phyloP scores from a whole-genome alignment of 2,329 filamentous ascomycete genomes.

The Ilyonectria robusta region DNA sequence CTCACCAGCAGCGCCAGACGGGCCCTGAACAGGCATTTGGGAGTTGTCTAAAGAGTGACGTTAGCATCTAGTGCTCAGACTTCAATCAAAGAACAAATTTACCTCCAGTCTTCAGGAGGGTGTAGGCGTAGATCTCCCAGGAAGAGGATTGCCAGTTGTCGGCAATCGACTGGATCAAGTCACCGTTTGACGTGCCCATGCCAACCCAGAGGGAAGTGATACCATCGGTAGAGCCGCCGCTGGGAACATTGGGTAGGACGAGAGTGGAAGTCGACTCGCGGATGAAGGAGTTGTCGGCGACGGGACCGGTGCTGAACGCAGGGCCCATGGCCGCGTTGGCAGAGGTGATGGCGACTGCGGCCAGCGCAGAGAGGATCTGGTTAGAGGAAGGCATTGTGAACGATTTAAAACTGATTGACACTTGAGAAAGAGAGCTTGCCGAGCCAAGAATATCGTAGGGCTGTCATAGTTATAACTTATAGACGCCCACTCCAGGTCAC shows the following conservation, averaged over 20 bases:
- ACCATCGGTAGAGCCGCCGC: constrained; percentile 51
- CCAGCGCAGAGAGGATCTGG: constrained; percentile 36
- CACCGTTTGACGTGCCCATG: constrained; percentile 62
- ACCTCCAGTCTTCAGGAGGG: constrained; percentile 53
- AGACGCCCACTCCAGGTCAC: too few relatives aligned
- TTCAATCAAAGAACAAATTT: not conserved
- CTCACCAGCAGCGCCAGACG: constrained; percentile 30
- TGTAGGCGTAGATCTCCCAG: constrained; percentile 62
- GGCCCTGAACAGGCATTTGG: constrained; percentile 36
- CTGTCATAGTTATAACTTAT: too few relatives aligned
- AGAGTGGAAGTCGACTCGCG: constrained; percentile 60
- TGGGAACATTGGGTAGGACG: constrained; percentile 56
- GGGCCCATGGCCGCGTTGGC: constrained; percentile 52
- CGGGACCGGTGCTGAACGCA: constrained; percentile 61
- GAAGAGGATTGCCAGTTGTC: constrained; percentile 50
- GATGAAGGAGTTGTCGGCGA: constrained; percentile 57
- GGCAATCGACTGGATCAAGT: constrained; percentile 63
- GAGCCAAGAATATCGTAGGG: not conserved
- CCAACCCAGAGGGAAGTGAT: constrained; percentile 61
- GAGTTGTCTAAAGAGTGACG: constrained; percentile 18
- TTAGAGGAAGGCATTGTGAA: constrained; percentile 36
- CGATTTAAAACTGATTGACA: not conserved
- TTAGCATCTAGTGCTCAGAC: not conserved
- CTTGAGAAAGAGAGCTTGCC: not conserved
- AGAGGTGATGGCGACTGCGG: constrained; percentile 32